Base-by-base conservation (phyloP, 2,329 filamentous ascomycete genomes). In the Trichophaea hybrida region DNA sequence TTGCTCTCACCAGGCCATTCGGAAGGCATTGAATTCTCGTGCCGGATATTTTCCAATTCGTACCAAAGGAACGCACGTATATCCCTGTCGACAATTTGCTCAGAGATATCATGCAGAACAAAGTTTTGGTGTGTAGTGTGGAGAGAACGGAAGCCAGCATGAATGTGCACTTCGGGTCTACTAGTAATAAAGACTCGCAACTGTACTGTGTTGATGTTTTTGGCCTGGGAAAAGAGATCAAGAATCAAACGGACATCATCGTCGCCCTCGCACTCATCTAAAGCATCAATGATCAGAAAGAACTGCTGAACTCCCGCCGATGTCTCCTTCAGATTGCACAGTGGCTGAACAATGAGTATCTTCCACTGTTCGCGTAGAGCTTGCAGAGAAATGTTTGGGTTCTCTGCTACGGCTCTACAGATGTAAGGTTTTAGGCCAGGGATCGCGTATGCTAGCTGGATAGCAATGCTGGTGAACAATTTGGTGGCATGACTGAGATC, bases 321-420 rank as follows among this genome's bases (percentile, higher is more conserved):
- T 40, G 65, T 31, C 40, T 59, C 61, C 50, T 52, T 57, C 0
- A 76, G 60, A 1, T 31, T 6, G 10, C 7, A 46, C 31, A 57
- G 54, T 31, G 74, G 74, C 6, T 71, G 34, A 0, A 72, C 46
- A 44, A 76, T 66, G 1, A 77, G 72, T 54, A 70, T 71, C 1
- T 73, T 67, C 60, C 75, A 76, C 59, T 77, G 74, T 15, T 74
- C 67, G 24, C 53, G 59, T 2, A 72, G 49, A 13, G 61, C 13
- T 50, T 72, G 71, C 4, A 55, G 58, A 13, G 64, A 7, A 32
- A 75, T 70, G 24, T 57, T 40, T 13, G 37, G 38, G 6, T 33
- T 10, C 6, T 57, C 24, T 6, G 5, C n/a, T 31, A 57, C 35
- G 34, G 54, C 54, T 34, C 6, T 24, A 31, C 40, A 6, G n/a